Conservation (phyloP, 2,329 filamentous ascomycete species). For the Stemphylium vesicarium region DNA sequence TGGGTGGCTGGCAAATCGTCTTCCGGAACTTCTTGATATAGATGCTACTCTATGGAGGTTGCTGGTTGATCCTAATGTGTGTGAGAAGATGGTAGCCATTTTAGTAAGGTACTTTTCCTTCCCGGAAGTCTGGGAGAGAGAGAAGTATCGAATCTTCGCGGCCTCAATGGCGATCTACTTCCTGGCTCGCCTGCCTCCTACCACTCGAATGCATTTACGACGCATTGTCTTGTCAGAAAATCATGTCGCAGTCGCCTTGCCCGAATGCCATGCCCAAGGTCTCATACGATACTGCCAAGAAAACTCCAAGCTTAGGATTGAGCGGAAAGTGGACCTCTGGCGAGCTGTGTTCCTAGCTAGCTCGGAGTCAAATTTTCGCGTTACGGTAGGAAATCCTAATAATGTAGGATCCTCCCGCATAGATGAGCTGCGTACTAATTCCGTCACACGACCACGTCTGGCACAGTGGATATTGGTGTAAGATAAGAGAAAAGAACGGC, state of each 20-base stretch:
- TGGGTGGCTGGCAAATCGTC: no score
- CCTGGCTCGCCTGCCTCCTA: not conserved
- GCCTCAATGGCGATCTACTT: not conserved
- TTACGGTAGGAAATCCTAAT: not conserved
- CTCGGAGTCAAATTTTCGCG: not conserved
- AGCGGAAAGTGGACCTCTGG: slow-evolving; percentile 5
- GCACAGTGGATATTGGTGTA: slow-evolving; percentile 2
- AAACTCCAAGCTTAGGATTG: slow-evolving; percentile 7
- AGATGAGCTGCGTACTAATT: not conserved
- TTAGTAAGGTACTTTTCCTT: no score
- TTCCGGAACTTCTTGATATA: no score
- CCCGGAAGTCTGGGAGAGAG: not conserved
- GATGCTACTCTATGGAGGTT: no score
- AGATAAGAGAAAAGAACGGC: not conserved
- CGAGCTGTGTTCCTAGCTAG: not conserved
- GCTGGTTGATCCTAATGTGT: no score
- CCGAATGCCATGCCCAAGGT: slow-evolving; percentile 11
- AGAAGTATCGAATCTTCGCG: not conserved
- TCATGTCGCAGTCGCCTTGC: not conserved
- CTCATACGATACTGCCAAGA: slow-evolving; percentile 10
- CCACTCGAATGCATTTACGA: not conserved
- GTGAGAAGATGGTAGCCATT: no score
- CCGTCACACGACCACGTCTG: not conserved
- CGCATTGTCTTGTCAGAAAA: not conserved
- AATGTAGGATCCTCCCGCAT: not conserved